These are phyloP conservation scores for Litsea cubeba DNA, from an alignment of 164 flowering plant genomes.

Conservation along the genomic window DNA sequence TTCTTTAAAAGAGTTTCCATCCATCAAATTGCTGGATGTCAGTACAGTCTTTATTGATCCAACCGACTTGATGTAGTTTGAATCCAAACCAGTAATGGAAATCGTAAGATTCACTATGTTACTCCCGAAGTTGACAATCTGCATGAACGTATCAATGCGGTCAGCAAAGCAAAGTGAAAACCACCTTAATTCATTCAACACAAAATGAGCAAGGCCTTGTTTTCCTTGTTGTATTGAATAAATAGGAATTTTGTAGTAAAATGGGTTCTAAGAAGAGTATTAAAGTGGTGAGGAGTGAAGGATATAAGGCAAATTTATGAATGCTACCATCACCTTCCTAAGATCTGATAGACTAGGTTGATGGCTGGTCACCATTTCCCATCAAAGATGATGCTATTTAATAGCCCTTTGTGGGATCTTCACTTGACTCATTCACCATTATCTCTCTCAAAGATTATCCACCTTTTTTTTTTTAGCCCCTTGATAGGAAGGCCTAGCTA, in stretches of 20 bases:
- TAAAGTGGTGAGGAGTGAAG: too few relatives aligned
- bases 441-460: too few relatives aligned
- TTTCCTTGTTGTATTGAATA: too few relatives aligned
- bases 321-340: too few relatives aligned
- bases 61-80: constrained; percentile 23
- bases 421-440: too few relatives aligned
- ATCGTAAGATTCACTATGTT: constrained; percentile 46
- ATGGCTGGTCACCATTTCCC: too few relatives aligned
- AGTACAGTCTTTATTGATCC: constrained; percentile 54
- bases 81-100: constrained; percentile 43
- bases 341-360: too few relatives aligned
- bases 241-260: neutral
- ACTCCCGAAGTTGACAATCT: constrained; percentile 80
- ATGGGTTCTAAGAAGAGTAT: neutral
- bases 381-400: too few relatives aligned
- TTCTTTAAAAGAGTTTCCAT: constrained; percentile 69
- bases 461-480: too few relatives aligned
- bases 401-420: too few relatives aligned
- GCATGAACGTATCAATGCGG: constrained; percentile 14
- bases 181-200: neutral
- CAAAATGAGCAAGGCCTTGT: neutral
- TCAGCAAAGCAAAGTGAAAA: neutral
- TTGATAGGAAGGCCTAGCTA: too few relatives aligned
- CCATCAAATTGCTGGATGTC: constrained; percentile 58
- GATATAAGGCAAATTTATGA: too few relatives aligned